These are phyloP conservation scores for Colletotrichum phormii DNA, from an alignment of 2,329 filamentous ascomycete genomes.

Conservation along the genomic window DNA sequence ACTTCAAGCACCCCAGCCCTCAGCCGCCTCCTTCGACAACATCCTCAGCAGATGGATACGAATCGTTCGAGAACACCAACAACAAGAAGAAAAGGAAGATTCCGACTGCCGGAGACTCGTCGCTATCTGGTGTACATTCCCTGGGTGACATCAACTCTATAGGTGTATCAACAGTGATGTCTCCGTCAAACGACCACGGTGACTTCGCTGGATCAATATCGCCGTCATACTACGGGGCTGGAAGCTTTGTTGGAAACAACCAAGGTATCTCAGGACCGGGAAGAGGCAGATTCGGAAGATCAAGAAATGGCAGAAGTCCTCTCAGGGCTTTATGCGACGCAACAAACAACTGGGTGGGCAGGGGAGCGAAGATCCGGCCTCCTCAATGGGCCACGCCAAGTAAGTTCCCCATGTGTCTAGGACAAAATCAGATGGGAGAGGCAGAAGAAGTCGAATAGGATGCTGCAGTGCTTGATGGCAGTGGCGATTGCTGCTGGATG, in stretches of 20 bases:
- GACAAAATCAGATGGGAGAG: not conserved
- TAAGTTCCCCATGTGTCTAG: conserved; percentile 49
- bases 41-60: conserved; percentile 86
- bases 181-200: conserved; percentile 47
- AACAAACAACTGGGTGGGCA: conserved; percentile 66
- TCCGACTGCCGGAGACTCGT: conserved; percentile 81
- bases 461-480: not conserved
- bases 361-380: conserved; percentile 58
- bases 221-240: conserved; percentile 52
- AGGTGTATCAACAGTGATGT: conserved; percentile 46
- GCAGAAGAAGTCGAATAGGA: not conserved
- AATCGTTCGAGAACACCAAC: conserved; percentile 97
- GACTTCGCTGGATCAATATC: conserved; percentile 46
- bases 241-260: conserved; percentile 62
- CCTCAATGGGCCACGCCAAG: conserved; percentile 59
- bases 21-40: conserved; percentile 75
- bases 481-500: not conserved
- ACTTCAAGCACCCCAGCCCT: conserved; percentile 57
- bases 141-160: conserved; percentile 47
- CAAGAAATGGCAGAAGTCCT: conserved; percentile 70
- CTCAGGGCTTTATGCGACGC: conserved; percentile 70
- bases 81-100: conserved; percentile 99
- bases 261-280: conserved; percentile 82
- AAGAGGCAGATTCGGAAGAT: conserved; percentile 83
- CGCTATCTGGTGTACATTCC: conserved; percentile 50